These are phyloP conservation scores for Mycena pura DNA, from an alignment of 768 basidiomycete species.

Conservation along the genomic window DNA sequence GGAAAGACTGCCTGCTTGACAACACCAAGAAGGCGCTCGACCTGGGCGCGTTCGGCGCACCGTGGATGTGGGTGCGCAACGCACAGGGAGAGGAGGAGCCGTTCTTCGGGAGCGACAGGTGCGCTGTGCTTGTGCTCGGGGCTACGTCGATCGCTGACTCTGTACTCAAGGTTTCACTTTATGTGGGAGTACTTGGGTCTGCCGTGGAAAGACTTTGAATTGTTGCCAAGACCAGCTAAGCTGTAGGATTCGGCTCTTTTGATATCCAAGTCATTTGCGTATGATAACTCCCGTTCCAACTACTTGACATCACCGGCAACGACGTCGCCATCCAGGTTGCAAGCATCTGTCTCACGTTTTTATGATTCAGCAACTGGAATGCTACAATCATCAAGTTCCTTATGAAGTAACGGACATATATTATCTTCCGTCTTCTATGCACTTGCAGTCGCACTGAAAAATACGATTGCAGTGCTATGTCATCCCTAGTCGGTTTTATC, in stretches of 20 bases:
- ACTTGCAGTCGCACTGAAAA: too few species aligned
- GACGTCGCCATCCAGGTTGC: too few species aligned
- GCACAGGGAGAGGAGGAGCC: constrained; percentile 24
- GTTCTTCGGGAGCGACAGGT: constrained; percentile 31
- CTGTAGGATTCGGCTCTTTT: neutral
- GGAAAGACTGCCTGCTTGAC: constrained; percentile 22
- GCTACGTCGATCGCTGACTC: neutral
- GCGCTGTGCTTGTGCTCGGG: neutral
- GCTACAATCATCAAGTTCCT: too few species aligned
- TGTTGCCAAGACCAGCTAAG: constrained; percentile 12
- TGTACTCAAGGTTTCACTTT: constrained; percentile 21
- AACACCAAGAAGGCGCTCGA: constrained; percentile 27
- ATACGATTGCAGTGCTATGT: too few species aligned
- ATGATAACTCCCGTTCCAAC: too few species aligned
- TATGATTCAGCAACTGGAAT: too few species aligned
- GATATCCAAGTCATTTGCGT: neutral
- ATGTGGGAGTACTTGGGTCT: constrained; percentile 26
- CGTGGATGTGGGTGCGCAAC: constrained; percentile 29
- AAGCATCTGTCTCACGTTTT: too few species aligned
- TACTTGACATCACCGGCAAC: too few species aligned
- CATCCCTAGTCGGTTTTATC: too few species aligned
- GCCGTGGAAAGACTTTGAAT: constrained; percentile 26
- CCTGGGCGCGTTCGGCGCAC: constrained; percentile 28
- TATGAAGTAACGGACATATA: too few species aligned
- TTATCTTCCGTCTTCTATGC: too few species aligned